Conservation (phyloP, 1,284 basidiomycete genomes). For the Sanguinoderma infundibulare region DNA sequence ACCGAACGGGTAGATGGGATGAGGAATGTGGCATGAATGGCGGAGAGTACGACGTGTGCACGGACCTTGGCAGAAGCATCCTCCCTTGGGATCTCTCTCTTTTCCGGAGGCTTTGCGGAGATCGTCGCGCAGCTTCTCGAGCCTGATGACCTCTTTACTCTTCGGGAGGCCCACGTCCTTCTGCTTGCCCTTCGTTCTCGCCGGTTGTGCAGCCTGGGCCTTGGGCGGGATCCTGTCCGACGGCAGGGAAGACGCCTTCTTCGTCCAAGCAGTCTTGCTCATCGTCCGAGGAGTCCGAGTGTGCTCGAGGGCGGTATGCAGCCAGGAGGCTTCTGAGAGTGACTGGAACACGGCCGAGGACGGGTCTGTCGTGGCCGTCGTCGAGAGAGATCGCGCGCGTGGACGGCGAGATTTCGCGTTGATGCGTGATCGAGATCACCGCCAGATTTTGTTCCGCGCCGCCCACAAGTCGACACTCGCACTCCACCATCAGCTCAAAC, state of each 20-base stretch:
- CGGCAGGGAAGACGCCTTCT: constrained; percentile 28
- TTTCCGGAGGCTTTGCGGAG: constrained; percentile 30
- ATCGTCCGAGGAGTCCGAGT: constrained; percentile 6
- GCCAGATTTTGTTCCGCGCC: constrained; percentile 9
- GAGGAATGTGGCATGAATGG: not conserved
- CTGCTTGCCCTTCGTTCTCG: constrained; percentile 26
- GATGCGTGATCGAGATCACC: constrained; percentile 8
- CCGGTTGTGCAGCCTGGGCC: constrained; percentile 14
- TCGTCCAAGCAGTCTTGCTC: constrained; percentile 32
- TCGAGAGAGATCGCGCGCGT: not conserved
- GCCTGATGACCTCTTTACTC: constrained; percentile 34
- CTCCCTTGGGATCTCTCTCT: constrained; percentile 58
- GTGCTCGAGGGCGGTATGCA: not conserved
- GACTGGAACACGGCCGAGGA: constrained; percentile 5
- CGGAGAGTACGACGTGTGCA: not conserved
- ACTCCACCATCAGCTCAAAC: not conserved
- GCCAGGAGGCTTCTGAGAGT: not conserved
- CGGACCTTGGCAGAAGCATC: constrained; percentile 72
- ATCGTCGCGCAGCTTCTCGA: constrained; percentile 35
- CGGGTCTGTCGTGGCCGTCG: not conserved
- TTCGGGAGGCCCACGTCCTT: constrained; percentile 30
- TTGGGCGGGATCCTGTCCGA: constrained; percentile 34
- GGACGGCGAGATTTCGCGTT: not conserved
- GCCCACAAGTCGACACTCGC: constrained; percentile 1
- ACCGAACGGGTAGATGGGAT: not conserved